Evolutionary conservation across 2,329 filamentous ascomycete genomes (phyloP), one percentile per base, ranked within the genome.

Genomic region (Fusarium palustre): DNA sequence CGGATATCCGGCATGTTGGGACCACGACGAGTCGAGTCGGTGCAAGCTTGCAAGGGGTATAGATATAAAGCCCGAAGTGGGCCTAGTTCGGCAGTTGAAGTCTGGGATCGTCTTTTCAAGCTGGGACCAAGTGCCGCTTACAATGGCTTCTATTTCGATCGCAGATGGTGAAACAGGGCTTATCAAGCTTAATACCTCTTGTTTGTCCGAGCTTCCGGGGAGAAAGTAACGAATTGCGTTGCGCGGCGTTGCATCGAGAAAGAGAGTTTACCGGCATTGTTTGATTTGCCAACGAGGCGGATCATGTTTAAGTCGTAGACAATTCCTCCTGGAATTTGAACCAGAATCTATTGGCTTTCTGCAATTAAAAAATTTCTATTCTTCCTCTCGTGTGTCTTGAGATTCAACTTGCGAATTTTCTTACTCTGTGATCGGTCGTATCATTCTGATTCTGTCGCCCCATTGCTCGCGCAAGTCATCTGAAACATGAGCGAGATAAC

Each of bases 41-140:
- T 50, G 41, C 49, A 34, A 34, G 28, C 33, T 7, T 15, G 33
- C 15, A 59, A 38, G 55, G 53, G 59, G 36, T 39, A 20, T 39
- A 20, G 31, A 30, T n/a, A 2, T 18, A 4, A n/a, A 11, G 28
- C 45, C 39, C 50, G 8, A 22, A 24, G 57, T 31, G 59, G 30
- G 41, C 31, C 59, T 47, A 24, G n/a, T 24, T 55, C 59, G 59
- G 59, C 59, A 63, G 47, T 62, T 62, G 22, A n/a, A n/a, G 2
- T n/a, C 28, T 24, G 15, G 8, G 7, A 39, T 20, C 11, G 7
- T 4, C 11, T 39, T 12, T 43, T 31, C 18, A 42, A 45, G 55
- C 45, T 45, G n/a, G 15, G 45, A 5, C 31, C 18, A 59, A 25
- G n/a, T 7, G 16, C 24, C n/a, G 46, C 5, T 5, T 50, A 18